phyloP scores from a whole-genome alignment of 2,329 filamentous ascomycete species.

The Bipolaris gigantea region DNA sequence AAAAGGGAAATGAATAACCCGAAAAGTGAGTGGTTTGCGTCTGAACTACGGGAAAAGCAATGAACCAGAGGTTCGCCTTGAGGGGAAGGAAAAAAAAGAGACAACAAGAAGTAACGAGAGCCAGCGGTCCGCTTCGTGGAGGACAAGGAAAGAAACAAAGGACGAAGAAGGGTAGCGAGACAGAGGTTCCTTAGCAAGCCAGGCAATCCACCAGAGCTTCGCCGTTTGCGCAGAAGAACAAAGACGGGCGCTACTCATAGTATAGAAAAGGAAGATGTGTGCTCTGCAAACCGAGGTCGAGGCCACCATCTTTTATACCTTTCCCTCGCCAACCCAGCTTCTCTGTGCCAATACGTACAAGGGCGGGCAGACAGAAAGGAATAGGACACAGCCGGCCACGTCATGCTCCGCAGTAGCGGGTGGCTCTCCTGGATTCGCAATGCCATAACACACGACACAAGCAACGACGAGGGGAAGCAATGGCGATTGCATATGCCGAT shows the following conservation, averaged over 20 bases:
- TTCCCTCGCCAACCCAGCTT: not conserved
- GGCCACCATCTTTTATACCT: not conserved
- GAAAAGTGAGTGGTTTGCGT: conserved; percentile 15
- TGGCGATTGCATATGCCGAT: not conserved
- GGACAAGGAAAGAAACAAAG: not conserved
- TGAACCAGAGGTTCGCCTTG: conserved; percentile 19
- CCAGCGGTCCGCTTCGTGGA: conserved; percentile 17
- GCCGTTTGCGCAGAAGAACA: conserved; percentile 11
- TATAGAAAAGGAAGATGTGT: not conserved
- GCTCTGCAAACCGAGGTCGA: no score
- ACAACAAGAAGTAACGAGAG: not conserved
- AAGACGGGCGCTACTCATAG: conserved; percentile 16
- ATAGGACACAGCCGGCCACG: not conserved
- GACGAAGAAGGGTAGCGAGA: conserved; percentile 1
- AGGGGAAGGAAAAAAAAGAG: not conserved
- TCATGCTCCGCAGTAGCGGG: not conserved
- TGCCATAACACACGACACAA: not conserved
- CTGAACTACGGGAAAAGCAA: not conserved
- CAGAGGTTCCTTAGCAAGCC: conserved; percentile 22
- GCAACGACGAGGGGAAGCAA: not conserved
- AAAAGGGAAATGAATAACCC: not conserved
- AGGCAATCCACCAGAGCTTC: conserved; percentile 29
- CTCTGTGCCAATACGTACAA: not conserved
- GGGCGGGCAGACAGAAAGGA: not conserved
- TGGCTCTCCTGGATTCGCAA: no score